phyloP scores from a whole-genome alignment of 371 early-diverging fungal genomes.

The Apophysomyces variabilis region DNA sequence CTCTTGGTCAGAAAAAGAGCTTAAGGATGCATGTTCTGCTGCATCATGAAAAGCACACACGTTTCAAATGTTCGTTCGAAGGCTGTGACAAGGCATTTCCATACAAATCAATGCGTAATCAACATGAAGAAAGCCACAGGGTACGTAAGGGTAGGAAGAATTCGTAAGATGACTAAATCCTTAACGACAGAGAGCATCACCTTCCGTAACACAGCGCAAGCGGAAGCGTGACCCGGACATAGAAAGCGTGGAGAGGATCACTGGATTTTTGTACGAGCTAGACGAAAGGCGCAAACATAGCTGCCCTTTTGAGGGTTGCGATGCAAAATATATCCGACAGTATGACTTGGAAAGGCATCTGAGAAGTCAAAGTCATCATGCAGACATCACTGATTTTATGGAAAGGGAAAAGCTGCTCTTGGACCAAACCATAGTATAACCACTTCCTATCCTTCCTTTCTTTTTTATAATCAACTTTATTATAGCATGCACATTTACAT shows the following conservation, averaged over 20 bases:
- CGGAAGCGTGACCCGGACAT: slow-evolving; percentile 9
- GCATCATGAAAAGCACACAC: slow-evolving; percentile 41
- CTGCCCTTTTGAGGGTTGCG: slow-evolving; percentile 26
- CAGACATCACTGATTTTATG: slow-evolving; percentile 13
- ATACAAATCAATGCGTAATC: slow-evolving; percentile 58
- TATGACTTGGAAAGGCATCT: slow-evolving; percentile 29
- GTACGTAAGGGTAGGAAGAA: slow-evolving; percentile 11
- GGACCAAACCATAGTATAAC: neutral
- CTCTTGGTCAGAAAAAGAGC: slow-evolving; percentile 25
- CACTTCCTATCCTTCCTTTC: neutral
- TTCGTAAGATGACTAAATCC: too few species aligned
- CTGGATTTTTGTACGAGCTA: slow-evolving; percentile 20
- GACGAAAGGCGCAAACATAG: slow-evolving; percentile 13
- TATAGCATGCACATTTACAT: too few species aligned
- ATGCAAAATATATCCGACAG: slow-evolving; percentile 19
- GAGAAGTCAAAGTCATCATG: slow-evolving; percentile 19
- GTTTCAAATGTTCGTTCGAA: slow-evolving; percentile 47
- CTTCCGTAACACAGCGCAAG: slow-evolving; percentile 8
- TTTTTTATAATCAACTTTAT: neutral
- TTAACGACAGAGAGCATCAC: neutral
- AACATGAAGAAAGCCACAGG: slow-evolving; percentile 47
- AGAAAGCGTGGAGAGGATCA: slow-evolving; percentile 11
- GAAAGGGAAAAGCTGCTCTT: neutral
- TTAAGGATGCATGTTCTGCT: slow-evolving; percentile 43
- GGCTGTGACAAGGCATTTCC: slow-evolving; percentile 58